Evolutionary conservation across 1,284 basidiomycete species (phyloP), one percentile per base, ranked within the genome.

Genomic region (Trametes pubescens): DNA sequence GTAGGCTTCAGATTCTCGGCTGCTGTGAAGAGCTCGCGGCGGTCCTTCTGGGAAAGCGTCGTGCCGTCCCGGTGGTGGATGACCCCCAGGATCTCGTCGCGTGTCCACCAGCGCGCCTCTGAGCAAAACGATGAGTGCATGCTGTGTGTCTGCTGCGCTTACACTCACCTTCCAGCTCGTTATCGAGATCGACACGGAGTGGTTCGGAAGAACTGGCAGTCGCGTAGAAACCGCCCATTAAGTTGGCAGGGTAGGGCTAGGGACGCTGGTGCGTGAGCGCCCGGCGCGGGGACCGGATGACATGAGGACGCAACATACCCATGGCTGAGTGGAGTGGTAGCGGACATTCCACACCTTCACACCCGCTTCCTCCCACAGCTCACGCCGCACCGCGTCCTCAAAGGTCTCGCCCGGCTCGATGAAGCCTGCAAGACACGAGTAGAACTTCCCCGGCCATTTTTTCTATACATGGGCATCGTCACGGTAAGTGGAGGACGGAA

Each of bases 301-400:
- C 16, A 49, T 11, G 24, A 34, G 22, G 40, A 29, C 24, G 51
- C 40, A 56, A 65, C 82, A 64, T 71, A 92, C 90, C 92, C 92
- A 94, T 52, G 92, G 93, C 73, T 94, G 92, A 44, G 83, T 86
- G 53, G 92, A 94, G 77, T 95, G 96, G 79, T 99, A 99, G 67
- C 84, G 82, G 11, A 97, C 88, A 65, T 93, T 85, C 79, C 90
- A 92, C 9, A 96, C 93, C 48, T 84, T 86, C 22, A 99, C 86
- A 6, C 97, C 97, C 0, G 94, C 93, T 77, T 99, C 97, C 77
- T 99, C 97, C 86, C 94, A 92, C 71, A 98, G 92, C 78, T 99
- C 97, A 35, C 97, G 85, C 65, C 88, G 85, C 18, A 99, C 96
- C 0, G 96, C 92, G 70, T 99, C 96, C 77, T 99, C 97, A 68